Base-by-base conservation (phyloP, 257 asterid species). In the Verbena officinalis region DNA sequence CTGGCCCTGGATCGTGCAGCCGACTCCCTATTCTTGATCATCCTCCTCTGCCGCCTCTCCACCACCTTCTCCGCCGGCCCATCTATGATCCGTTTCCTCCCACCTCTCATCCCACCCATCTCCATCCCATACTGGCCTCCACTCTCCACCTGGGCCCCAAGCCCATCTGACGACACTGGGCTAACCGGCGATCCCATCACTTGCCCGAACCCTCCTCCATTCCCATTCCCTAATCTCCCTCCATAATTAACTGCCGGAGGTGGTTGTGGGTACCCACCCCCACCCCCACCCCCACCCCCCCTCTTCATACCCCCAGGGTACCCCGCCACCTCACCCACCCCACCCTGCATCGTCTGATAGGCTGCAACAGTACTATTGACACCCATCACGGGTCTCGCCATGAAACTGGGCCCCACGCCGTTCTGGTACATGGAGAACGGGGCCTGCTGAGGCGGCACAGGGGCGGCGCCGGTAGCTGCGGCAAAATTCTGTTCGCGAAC, bases 1-100 rank as follows among this genome's bases (percentile, higher is more conserved):
- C 96, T 81, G 0, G 96, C 96, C 73, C 98, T 75, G 15, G 96
- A 89, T 53, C 96, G 80, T 10, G 96, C 96, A 0, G 98, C 96
- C 0, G 96, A 91, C 64, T 86, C 96, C 20, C 96, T 55, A 11
- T 91, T 91, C 83, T 86, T 86, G 70, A 89, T 86, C 96, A 86
- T 89, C 59, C 96, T 81, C 27, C 95, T 43, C 38, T 86, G 98
- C 45, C 92, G 73, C 74, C 98, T 78, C 72, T 89, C 96, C 36
- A 86, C 96, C 59, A 86, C 95, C 78, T 76, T 86, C 78, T 86
- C 92, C 40, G 76, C 84, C 1, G 95, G 92, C 0, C 96, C 92
- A 52, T 89, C 91, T 6, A 68, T 21, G 14, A 53, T 42, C 68
- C 95, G 62, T 67, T 91, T 91, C 63, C 91, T 45, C 2, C 89